Base-by-base conservation (phyloP, 495 filamentous ascomycete genomes). In the Daldinia decipiens region DNA sequence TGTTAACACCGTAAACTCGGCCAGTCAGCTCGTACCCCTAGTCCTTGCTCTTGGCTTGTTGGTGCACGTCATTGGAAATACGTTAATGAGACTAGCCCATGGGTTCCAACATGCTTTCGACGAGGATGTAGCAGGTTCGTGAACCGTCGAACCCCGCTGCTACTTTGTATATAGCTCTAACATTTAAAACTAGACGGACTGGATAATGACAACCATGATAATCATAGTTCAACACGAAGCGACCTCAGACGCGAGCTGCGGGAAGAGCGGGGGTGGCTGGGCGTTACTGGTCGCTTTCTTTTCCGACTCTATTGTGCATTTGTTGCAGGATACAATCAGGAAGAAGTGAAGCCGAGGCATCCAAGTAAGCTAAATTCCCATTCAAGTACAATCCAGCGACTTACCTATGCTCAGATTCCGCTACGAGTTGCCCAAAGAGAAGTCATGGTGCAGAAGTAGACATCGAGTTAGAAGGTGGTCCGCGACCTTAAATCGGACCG, bases 261-360 rank as follows among this genome's bases (percentile, higher is more conserved):
- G 4, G 53, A 63, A 27, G 59, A 63, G 59, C 31, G 21, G 53
- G 59, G 59, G 43, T 69, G 59, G 59, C 24, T 58, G 2, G 66
- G 66, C 26, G n/a, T 31, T 27, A 64, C 64, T 64, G 59, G 54
- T 13, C 66, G 59, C 17, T 52, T 59, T 54, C 59, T 69, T 12
- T 69, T 63, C 59, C 66, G 59, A 13, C 43, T 63, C 15, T 64
- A 59, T 45, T 53, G 59, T 47, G 66, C 59, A 24, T 69, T 69
- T 32, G 32, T 1, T 43, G 53, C 52, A 32, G 53, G 59, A 15
- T 69, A 69, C 43, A 62, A 40, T 31, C 43, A 55, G 26, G 40
- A 50, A 29, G 52, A 69, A 31, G 65, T 58, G 13, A 31, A 54
- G n/a, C 54, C 66, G 43, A 43, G 0, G 32, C 34, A 52, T 27